Conservation (phyloP, 2,329 filamentous ascomycete genomes). For the Thelonectria olida region DNA sequence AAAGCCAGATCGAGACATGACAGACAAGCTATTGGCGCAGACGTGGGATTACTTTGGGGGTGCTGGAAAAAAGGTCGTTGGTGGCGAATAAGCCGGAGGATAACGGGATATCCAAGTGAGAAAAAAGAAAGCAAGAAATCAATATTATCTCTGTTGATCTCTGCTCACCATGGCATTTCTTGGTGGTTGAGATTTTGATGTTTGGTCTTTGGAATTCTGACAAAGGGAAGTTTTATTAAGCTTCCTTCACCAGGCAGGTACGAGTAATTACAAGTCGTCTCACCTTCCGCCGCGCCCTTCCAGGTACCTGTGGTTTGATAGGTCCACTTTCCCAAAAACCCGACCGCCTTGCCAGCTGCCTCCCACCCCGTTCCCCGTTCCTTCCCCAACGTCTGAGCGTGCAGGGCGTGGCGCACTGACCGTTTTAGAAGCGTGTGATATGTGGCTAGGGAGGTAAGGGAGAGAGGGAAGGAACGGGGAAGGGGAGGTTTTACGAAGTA, state of each 20-base stretch:
- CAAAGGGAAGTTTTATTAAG: conserved; percentile 11
- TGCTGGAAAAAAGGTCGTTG: background rate
- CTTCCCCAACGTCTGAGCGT: conserved; percentile 16
- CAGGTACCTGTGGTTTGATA: conserved; percentile 6
- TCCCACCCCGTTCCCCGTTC: conserved; percentile 5
- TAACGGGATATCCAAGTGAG: background rate
- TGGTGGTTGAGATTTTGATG: background rate
- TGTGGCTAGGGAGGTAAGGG: background rate
- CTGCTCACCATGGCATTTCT: background rate
- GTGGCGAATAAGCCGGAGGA: background rate
- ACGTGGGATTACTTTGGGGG: background rate
- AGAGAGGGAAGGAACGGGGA: background rate
- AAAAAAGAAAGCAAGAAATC: background rate
- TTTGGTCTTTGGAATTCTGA: background rate
- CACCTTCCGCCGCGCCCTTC: background rate
- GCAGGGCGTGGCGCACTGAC: conserved; percentile 18
- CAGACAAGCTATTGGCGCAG: background rate
- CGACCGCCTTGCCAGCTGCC: no score
- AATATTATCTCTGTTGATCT: background rate
- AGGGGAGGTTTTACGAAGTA: background rate
- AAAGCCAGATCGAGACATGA: conserved; percentile 29
- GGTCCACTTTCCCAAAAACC: conserved; percentile 19
- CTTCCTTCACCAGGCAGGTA: background rate
- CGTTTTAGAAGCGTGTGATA: conserved; percentile 17
- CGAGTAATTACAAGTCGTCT: background rate